A percentile compares a stretch with the other conserved stretches of the same genome.
phyloP scores from a whole-genome alignment of 768 basidiomycete genomes.

The Cytidiella melzeri region DNA sequence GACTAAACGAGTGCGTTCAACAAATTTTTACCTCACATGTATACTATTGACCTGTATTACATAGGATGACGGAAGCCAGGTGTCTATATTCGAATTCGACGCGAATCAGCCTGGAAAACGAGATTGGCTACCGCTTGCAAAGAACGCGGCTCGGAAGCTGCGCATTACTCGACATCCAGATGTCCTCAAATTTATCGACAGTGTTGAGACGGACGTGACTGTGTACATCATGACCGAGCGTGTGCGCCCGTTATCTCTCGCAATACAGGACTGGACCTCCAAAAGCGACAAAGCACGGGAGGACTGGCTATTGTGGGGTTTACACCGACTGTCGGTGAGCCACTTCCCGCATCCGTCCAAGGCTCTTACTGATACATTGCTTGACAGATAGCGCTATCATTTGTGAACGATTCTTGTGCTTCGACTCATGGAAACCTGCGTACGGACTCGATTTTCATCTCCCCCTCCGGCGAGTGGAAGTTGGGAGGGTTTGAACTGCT shows the following conservation, averaged over 20 bases:
- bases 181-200: slow-evolving; percentile 93
- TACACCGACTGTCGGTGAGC: slow-evolving; percentile 82
- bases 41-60: slow-evolving; percentile 9
- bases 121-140: slow-evolving; percentile 67
- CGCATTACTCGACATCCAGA: slow-evolving; percentile 93
- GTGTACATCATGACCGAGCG: slow-evolving; percentile 95
- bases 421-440: slow-evolving; percentile 82
- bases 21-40: slow-evolving; percentile 2
- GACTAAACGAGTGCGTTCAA: slow-evolving; percentile 65
- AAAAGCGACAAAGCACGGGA: slow-evolving; percentile 63
- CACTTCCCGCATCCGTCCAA: background rate
- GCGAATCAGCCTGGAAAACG: slow-evolving; percentile 53
- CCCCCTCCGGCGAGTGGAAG: slow-evolving; percentile 94
- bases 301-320: slow-evolving; percentile 91
- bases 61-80: slow-evolving; percentile 81
- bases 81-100: slow-evolving; percentile 94
- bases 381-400: slow-evolving; percentile 76
- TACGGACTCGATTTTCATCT: slow-evolving; percentile 78
- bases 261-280: slow-evolving; percentile 55
- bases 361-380: slow-evolving; percentile 1
- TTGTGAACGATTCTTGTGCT: slow-evolving; percentile 77
- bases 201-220: slow-evolving; percentile 78
- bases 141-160: slow-evolving; percentile 86
- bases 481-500: slow-evolving; percentile 91
- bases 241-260: slow-evolving; percentile 64